phyloP scores from a whole-genome alignment of 768 basidiomycete species.

The Amanita rimosa region DNA sequence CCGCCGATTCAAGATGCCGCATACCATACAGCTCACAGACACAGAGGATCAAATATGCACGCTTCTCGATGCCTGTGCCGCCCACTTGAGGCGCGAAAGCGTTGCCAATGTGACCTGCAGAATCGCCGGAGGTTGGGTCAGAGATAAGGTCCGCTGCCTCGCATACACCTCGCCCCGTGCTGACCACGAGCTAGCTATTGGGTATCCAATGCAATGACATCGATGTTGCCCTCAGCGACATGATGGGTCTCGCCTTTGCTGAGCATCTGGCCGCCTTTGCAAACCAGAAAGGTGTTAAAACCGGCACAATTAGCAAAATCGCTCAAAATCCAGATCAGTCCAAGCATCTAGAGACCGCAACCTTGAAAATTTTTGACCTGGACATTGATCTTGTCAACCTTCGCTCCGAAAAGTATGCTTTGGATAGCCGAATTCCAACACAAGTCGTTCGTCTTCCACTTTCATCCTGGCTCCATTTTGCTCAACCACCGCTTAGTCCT shows the following conservation, averaged over 20 bases:
- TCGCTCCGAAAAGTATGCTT: constrained; percentile 84
- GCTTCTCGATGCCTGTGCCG: constrained; percentile 73
- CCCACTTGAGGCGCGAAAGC: constrained; percentile 39
- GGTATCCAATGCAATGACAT: constrained; percentile 80
- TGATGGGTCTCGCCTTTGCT: constrained; percentile 89
- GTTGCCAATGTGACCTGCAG: constrained; percentile 55
- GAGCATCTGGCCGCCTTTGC: constrained; percentile 61
- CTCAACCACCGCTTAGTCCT: constrained; percentile 37
- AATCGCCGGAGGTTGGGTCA: constrained; percentile 97
- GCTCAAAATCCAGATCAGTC: constrained; percentile 94
- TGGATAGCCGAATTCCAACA: constrained; percentile 80
- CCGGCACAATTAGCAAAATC: constrained; percentile 66
- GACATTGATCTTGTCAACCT: constrained; percentile 94
- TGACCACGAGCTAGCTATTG: constrained; percentile 44
- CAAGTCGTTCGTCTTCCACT: constrained; percentile 49
- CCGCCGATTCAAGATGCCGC: constrained; percentile 11
- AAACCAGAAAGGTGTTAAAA: constrained; percentile 33
- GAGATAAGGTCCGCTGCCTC: constrained; percentile 73
- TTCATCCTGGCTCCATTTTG: neutral
- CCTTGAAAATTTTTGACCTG: constrained; percentile 64
- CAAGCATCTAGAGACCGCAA: constrained; percentile 95
- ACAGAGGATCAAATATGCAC: constrained; percentile 60
- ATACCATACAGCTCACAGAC: constrained; percentile 45
- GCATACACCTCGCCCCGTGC: neutral
- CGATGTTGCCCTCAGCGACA: constrained; percentile 80